Conservation (phyloP, 805 yeast species). For the Clavispora carvajalis region DNA sequence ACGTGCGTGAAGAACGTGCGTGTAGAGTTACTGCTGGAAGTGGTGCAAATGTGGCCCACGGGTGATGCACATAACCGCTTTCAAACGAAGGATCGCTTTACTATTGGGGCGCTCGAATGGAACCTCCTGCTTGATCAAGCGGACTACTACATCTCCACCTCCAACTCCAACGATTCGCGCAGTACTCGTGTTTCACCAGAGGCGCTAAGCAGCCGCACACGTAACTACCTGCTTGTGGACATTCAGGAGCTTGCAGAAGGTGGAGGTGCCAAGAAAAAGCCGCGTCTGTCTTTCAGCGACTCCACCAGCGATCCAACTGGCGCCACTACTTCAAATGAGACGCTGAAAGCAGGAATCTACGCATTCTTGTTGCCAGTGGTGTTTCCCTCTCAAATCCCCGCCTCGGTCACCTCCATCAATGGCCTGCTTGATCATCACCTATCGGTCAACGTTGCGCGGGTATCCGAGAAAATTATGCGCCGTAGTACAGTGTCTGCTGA, state of each 20-base stretch:
- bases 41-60: slow-evolving; percentile 48
- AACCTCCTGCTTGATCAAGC: slow-evolving; percentile 30
- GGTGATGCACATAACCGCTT: slow-evolving; percentile 46
- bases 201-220: slow-evolving; percentile 37
- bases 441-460: slow-evolving; percentile 34
- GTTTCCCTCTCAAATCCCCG: slow-evolving; percentile 60
- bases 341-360: slow-evolving; percentile 60
- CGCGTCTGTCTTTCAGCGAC: neutral
- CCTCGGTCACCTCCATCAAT: slow-evolving; percentile 48
- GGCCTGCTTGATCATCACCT: slow-evolving; percentile 44
- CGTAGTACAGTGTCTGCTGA: slow-evolving; percentile 27
- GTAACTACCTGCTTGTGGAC: slow-evolving; percentile 20
- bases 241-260: slow-evolving; percentile 1
- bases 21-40: slow-evolving; percentile 39
- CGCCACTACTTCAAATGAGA: neutral
- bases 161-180: slow-evolving; percentile 40
- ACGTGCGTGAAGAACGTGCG: slow-evolving; percentile 32
- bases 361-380: slow-evolving; percentile 60
- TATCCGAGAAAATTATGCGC: slow-evolving; percentile 29
- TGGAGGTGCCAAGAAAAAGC: neutral
- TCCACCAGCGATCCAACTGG: neutral
- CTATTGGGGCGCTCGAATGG: slow-evolving; percentile 47
- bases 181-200: slow-evolving; percentile 38
- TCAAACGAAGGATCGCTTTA: slow-evolving; percentile 42
- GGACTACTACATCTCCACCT: slow-evolving; percentile 38